Evolutionary conservation across 139 green algal species (phyloP).

Genomic region (Monoraphidium neglectum): DNA sequence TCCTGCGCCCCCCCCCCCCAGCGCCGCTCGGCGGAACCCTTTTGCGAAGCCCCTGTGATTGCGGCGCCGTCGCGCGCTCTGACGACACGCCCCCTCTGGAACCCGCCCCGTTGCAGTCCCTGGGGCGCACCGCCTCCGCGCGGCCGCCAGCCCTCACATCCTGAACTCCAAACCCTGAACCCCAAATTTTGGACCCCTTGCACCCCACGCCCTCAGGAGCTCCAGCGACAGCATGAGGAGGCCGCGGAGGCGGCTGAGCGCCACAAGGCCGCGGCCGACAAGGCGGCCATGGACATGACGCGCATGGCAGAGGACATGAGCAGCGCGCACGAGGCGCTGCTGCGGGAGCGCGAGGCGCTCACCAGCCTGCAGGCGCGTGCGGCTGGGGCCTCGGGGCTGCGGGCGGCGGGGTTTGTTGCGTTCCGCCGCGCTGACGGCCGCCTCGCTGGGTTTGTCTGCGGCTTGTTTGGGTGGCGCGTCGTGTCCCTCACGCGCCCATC

Average conservation of each 20-base stretch:
- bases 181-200: too few relatives aligned
- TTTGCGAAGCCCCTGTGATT: too few relatives aligned
- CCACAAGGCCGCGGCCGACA: background rate
- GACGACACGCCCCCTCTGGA: too few relatives aligned
- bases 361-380: background rate
- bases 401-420: background rate
- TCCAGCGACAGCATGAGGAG: background rate
- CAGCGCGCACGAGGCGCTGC: slow-evolving; percentile 15
- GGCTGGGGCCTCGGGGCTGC: background rate
- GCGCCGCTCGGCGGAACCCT: background rate
- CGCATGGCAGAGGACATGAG: slow-evolving; percentile 28
- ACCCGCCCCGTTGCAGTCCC: too few relatives aligned
- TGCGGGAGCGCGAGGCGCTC: slow-evolving; percentile 14
- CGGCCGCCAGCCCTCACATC: too few relatives aligned
- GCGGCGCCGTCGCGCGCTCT: too few relatives aligned
- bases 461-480: background rate
- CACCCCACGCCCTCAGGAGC: background rate
- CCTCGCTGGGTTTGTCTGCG: background rate
- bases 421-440: too few relatives aligned
- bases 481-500: background rate
- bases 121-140: too few relatives aligned
- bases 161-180: too few relatives aligned
- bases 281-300: slow-evolving; percentile 5
- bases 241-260: background rate
- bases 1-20: background rate